Evolutionary conservation across 2,329 filamentous ascomycete species (phyloP).

Genomic region (Hyphodiscus sp.): DNA sequence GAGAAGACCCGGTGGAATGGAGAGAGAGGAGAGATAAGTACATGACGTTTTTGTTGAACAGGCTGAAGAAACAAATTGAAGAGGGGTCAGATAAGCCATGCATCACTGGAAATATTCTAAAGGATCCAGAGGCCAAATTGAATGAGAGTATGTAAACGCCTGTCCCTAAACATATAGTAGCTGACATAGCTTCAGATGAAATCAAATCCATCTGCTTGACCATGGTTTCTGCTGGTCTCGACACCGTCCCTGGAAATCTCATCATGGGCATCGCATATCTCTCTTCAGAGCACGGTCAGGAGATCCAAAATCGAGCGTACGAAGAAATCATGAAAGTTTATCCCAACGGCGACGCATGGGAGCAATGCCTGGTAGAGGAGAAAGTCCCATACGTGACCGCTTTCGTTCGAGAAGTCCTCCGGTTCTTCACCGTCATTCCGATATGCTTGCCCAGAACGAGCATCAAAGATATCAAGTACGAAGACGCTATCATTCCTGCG

Average conservation of each 20-base stretch:
- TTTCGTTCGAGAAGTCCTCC: conserved; percentile 69
- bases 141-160: conserved; percentile 47
- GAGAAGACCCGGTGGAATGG: conserved; percentile 56
- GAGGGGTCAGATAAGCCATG: conserved; percentile 61
- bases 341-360: conserved; percentile 70
- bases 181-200: conserved; percentile 49
- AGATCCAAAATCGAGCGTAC: conserved; percentile 64
- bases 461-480: conserved; percentile 66
- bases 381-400: conserved; percentile 73
- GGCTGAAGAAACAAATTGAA: conserved; percentile 53
- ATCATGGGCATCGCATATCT: conserved; percentile 64
- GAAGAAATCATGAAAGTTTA: conserved; percentile 65
- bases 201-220: conserved; percentile 76
- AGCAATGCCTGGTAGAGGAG: conserved; percentile 64
- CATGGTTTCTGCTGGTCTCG: conserved; percentile 75
- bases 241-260: conserved; percentile 73
- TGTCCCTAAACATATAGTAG: conserved; percentile 23
- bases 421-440: conserved; percentile 75
- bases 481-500: conserved; percentile 61
- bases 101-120: conserved; percentile 61
- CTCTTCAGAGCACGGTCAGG: conserved; percentile 58
- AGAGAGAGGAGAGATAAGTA: conserved; percentile 63
- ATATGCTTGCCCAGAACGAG: conserved; percentile 68
- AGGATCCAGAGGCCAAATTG: conserved; percentile 55
- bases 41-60: conserved; percentile 50